Base-by-base conservation (phyloP, 1,284 basidiomycete genomes). In the Termitomyces sp. region DNA sequence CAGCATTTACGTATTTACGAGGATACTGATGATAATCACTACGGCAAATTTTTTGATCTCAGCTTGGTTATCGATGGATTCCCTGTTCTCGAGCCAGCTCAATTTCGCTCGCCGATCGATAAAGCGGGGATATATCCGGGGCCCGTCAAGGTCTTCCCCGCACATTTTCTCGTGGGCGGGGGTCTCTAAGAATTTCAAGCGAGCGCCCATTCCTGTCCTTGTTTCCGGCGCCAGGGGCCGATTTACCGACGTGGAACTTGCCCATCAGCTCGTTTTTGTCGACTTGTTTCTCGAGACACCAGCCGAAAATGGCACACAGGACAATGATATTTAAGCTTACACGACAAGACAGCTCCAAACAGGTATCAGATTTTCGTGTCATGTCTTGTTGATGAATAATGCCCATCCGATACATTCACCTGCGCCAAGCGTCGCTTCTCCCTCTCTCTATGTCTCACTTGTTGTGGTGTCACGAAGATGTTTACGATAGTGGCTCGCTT, bases 1-100 rank as follows among this genome's bases (percentile, higher is more conserved):
- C 24, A 9, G 8, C 40, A 40, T 42, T 7, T 15, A 13, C 24
- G 13, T 7, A 24, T 24, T 24, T 15, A 15, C 21, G 13, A 6
- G 48, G 9, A n/a, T n/a, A n/a, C n/a, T n/a, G 42, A 17, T 24
- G 50, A 42, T 34, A 30, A 51, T 51, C 50, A 12, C 39, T 13
- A 10, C 12, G 24, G 24, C 7, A 28, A 15, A 15, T 26, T 9
- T 17, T 17, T 30, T 7, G 19, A 17, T 38, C 19, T 17, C 26
- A 36, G 34, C 38, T 15, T 33, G 7, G n/a, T 46, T 46, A 53
- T 53, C 52, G 52, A 53, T 53, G 52, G 26, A 44, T 30, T 30
- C 13, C 9, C 17, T 7, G n/a, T 13, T 17, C 44, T 10, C 28
- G 28, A 53, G 36, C 52, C 52, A 53, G 52, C 36, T 53, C 44